Percentiles rank a stretch among this genome's conserved stretches.
These are phyloP conservation scores for Ambrosiella xylebori DNA, from an alignment of 2,329 filamentous ascomycete genomes.

Conservation along the genomic window DNA sequence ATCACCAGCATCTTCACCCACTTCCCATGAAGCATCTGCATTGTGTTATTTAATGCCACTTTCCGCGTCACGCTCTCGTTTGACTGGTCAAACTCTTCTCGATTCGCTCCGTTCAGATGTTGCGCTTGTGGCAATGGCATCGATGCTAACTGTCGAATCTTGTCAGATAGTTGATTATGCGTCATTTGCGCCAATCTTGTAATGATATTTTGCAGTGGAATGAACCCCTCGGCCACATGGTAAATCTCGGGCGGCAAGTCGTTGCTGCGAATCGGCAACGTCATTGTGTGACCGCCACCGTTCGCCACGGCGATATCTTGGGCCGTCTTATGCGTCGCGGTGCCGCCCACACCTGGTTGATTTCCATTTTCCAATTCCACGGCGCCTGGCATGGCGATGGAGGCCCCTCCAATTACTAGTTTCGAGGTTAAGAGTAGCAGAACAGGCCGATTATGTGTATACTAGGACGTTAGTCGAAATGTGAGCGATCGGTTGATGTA, in stretches of 20 bases:
- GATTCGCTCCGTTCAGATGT: conserved; percentile 23
- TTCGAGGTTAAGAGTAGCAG: background rate
- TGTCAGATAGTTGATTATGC: conserved; percentile 58
- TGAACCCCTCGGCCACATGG: conserved; percentile 61
- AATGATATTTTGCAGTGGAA: conserved; percentile 59
- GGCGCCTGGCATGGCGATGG: conserved; percentile 30
- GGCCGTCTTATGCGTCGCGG: conserved; percentile 20
- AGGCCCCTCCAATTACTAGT: background rate
- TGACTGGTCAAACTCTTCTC: conserved; percentile 32
- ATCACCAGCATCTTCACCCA: conserved; percentile 90
- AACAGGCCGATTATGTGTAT: background rate
- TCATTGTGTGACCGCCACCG: conserved; percentile 5
- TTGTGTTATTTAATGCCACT: conserved; percentile 54
- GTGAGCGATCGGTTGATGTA: background rate
- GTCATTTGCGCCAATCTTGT: conserved; percentile 67
- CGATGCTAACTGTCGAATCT: conserved; percentile 52
- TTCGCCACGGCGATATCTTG: conserved; percentile 1
- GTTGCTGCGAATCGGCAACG: conserved; percentile 27
- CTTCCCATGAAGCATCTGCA: conserved; percentile 61
- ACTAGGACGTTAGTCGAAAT: background rate
- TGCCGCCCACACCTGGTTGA: conserved; percentile 9
- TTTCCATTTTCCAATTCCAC: conserved; percentile 38
- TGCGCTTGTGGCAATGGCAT: conserved; percentile 37
- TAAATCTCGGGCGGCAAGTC: conserved; percentile 43
- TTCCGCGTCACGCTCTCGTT: conserved; percentile 61